Evolutionary conservation across 805 yeast species (phyloP).

Genomic region (Kodamaea fukazawae): DNA sequence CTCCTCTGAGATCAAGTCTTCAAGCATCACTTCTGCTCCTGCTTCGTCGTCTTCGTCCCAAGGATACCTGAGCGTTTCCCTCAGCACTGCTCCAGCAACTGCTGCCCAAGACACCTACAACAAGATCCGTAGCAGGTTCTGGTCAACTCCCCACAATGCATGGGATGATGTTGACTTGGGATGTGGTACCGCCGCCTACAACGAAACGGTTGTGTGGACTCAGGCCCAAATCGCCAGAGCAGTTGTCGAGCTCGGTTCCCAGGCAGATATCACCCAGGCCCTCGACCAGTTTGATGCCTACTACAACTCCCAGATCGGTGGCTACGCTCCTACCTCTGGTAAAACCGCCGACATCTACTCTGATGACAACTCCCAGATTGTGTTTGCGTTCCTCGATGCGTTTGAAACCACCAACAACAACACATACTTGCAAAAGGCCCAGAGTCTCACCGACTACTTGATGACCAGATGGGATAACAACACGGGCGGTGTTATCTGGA

Average conservation of each 20-base stretch:
- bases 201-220: conserved; percentile 25
- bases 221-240: conserved; percentile 26
- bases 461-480: conserved; percentile 19
- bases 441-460: conserved; percentile 16
- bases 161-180: conserved; percentile 20
- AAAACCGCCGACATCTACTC: conserved; percentile 24
- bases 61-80: not conserved
- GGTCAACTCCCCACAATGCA: conserved; percentile 11
- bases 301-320: conserved; percentile 18
- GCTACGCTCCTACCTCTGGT: conserved; percentile 23
- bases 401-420: conserved; percentile 17
- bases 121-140: conserved; percentile 21
- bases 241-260: conserved; percentile 14
- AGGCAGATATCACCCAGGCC: conserved; percentile 11
- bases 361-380: conserved; percentile 29
- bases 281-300: conserved; percentile 16
- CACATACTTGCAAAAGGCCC: conserved; percentile 19
- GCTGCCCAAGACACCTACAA: conserved; percentile 7
- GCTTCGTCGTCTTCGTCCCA: not conserved
- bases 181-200: conserved; percentile 14
- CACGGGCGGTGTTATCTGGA: conserved; percentile 29
- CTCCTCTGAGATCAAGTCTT: too few relatives aligned
- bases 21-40: not conserved
- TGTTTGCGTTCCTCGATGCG: conserved; percentile 27
- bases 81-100: conserved; percentile 5